Conservation (phyloP, 345 rosid genomes). For the Rhizophora mangle region DNA sequence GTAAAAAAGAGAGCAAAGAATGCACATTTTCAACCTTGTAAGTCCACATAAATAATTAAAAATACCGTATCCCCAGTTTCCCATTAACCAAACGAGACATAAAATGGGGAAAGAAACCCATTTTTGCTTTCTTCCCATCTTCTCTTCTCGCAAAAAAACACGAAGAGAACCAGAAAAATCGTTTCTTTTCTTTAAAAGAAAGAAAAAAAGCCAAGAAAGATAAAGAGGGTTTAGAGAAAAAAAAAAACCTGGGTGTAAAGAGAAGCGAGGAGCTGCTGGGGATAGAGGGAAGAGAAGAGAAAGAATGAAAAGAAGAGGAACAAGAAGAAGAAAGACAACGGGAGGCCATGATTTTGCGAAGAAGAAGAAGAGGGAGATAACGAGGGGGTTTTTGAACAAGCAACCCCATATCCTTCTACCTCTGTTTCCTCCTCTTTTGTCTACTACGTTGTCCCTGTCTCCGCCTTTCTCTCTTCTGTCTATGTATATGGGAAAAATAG, state of each 20-base stretch:
- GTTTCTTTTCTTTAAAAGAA: not conserved
- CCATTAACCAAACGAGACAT: not conserved
- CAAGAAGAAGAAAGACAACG: constrained; percentile 26
- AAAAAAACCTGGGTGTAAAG: constrained; percentile 47
- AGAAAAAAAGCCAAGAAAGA: not conserved
- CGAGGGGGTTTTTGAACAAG: constrained; percentile 40
- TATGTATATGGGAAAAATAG: too few relatives aligned
- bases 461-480: too few relatives aligned
- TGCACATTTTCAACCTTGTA: not conserved
- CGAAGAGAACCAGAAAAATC: constrained; percentile 7
- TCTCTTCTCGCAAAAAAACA: constrained; percentile 8
- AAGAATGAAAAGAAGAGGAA: constrained; percentile 11
- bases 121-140: too few relatives aligned
- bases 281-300: constrained; percentile 20
- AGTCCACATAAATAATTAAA: not conserved
- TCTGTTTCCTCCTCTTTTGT: not conserved
- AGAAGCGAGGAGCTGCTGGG: constrained; percentile 28
- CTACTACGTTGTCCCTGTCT: not conserved
- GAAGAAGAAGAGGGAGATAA: constrained; percentile 35
- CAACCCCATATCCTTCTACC: not conserved
- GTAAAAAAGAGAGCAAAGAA: not conserved
- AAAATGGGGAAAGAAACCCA: not conserved
- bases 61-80: not conserved
- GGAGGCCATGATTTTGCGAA: constrained; percentile 43
- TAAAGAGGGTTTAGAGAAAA: not conserved